Evolutionary conservation across 768 basidiomycete genomes (phyloP), one percentile per base, ranked within the genome.

Genomic region (Suillus lakei): DNA sequence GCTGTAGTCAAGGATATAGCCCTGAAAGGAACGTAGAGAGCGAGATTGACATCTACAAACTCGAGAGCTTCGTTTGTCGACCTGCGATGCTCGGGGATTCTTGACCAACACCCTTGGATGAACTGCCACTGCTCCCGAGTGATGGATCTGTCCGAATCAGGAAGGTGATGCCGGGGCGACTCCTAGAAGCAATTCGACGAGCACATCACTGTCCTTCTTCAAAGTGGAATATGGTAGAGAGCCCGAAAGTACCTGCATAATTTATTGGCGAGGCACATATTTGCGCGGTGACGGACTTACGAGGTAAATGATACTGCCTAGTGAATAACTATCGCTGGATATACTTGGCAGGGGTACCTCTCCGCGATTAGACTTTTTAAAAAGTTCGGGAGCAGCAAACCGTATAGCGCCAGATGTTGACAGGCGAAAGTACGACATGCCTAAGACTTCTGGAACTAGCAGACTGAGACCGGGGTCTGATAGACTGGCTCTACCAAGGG

Each of bases 391-490:
- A 23, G 64, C 61, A n/a, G 64, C 48, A 46, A 50, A 65, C 5
- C 64, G 61, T 16, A 63, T 48, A 16, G 59, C 36, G 23, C 61
- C 64, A 28, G 50, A 56, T 12, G 56, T 59, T 13, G 53, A 26
- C 78, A 80, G 80, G 23, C 74, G 75, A 60, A 72, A 70, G 34
- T 68, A 74, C 34, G 69, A 70, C 72, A 74, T 3, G 34, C 74
- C 71, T 44, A 76, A 70, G 60, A 78, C 69, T 63, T 81, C 78
- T 34, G 71, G 71, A 21, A 78, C 71, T 56, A 82, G 75, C 34
- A 68, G 79, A 28, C 80, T 81, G 6, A 83, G 69, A 6, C 82
- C 83, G 63, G 83, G 81, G 63, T 83, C 83, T 59, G 78, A 78
- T n/a, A 84, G 68, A 26, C 76, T 74, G 4, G 77, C 81, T 38